Percentiles rank a stretch among this genome's conserved stretches.
phyloP scores from a whole-genome alignment of 2,329 filamentous ascomycete species.

The Ophioceras dolichostomum region DNA sequence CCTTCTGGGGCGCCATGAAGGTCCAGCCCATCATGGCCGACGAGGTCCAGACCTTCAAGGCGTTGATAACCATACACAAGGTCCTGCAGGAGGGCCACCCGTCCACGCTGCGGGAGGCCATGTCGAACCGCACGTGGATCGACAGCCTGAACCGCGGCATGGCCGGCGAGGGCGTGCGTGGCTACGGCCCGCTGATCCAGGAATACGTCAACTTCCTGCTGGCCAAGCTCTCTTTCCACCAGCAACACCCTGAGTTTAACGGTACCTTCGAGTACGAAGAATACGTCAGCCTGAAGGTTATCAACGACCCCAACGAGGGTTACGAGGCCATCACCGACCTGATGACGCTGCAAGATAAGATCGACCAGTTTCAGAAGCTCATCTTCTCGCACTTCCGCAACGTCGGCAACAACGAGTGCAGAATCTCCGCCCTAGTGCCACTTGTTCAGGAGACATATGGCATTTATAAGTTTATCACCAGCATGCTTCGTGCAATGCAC shows the following conservation, averaged over 20 bases:
- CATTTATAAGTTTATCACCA: conserved; percentile 99
- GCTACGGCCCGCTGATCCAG: conserved; percentile 83
- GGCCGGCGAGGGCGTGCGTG: conserved; percentile 71
- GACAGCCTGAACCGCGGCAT: conserved; percentile 82
- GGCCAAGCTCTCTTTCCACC: conserved; percentile 91
- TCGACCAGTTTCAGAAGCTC: conserved; percentile 95
- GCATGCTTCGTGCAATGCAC: conserved; percentile 98
- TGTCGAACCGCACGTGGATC: conserved; percentile 80
- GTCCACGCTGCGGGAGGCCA: conserved; percentile 73
- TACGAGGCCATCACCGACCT: conserved; percentile 94
- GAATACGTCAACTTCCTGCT: conserved; percentile 96
- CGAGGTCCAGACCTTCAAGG: conserved; percentile 98
- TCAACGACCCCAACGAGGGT: conserved; percentile 97
- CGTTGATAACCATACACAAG: conserved; percentile 93
- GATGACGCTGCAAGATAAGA: conserved; percentile 95
- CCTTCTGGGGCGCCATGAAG: conserved; percentile 98
- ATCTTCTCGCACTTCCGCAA: conserved; percentile 94
- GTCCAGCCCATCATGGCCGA: conserved; percentile 98
- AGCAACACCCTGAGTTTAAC: conserved; percentile 95
- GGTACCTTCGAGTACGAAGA: conserved; percentile 98
- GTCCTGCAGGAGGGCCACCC: conserved; percentile 96
- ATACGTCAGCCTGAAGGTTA: conserved; percentile 94
- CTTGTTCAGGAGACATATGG: conserved; percentile 97
- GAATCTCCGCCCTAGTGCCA: conserved; percentile 86
- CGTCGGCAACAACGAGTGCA: conserved; percentile 88